Base-by-base conservation (phyloP, 2,329 filamentous ascomycete genomes). In the Arthrinium puccinioides region DNA sequence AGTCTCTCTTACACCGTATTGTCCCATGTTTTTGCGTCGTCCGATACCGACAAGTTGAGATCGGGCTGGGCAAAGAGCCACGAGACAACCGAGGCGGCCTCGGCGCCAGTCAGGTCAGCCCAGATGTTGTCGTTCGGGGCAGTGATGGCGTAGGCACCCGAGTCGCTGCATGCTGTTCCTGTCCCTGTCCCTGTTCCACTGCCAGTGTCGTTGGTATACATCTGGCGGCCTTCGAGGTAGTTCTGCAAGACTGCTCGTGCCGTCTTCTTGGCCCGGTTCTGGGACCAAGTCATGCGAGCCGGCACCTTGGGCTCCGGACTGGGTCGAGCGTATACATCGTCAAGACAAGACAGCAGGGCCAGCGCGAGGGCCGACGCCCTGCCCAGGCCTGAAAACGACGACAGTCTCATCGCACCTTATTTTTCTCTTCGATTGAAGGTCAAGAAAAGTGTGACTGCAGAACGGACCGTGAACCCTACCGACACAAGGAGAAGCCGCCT, bases 11-110 rank as follows among this genome's bases (percentile, higher is more conserved):
- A 57, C 53, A 61, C 46, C 1, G 50, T 52, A 44, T 62, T 61
- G 31, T 62, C 59, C 59, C 59, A 63, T 4, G 49, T 61, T 45
- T 10, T 61, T 57, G 7, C 47, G 23, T 25, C 13, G 9, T 25
- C 23, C 13, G 23, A 36, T 1, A 43, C 25, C 2, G 60, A 63
- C 21, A 68, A 49, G 41, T 67, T 68, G 20, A 67, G 47, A 14
- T 61, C 56, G 4, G 44, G 34, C 42, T 63, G 61, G 1, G 46
- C 49, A 39, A 64, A 64, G 2, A 67, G 52, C 59, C 60, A 67
- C 7, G 53, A 42, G 1, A 60, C 55, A 5, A 66, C 57, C 15
- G 52, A 46, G 2, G 60, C 59, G 5, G 60, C 58, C 39, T 68
- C 64, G 6, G 48, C 41, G 25, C 60, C 55, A 1, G 50, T 59